These are phyloP conservation scores for Maudiozyma pseudohumilis DNA, from an alignment of 805 yeast genomes.

Conservation along the genomic window DNA sequence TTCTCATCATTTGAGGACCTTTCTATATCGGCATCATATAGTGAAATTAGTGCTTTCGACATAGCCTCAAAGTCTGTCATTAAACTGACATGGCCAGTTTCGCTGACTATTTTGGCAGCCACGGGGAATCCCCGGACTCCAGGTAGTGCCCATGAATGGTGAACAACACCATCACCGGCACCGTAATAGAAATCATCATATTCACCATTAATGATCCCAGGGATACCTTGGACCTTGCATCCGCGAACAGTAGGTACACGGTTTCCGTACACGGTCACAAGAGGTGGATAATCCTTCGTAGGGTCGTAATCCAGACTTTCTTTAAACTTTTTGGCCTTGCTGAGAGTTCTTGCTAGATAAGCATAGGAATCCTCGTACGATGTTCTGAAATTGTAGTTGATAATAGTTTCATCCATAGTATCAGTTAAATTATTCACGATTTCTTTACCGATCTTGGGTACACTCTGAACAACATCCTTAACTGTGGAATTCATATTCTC, in stretches of 20 bases:
- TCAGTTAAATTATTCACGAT: constrained; percentile 3
- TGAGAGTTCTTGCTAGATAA: constrained; percentile 54
- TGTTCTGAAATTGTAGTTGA: constrained; percentile 18
- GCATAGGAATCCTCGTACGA: constrained; percentile 46
- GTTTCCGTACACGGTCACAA: constrained; percentile 74
- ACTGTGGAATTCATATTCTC: constrained; percentile 5
- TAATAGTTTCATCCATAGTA: constrained; percentile 1
- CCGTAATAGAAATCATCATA: constrained; percentile 75
- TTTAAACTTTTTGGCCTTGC: constrained; percentile 47
- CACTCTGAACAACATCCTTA: constrained; percentile 7
- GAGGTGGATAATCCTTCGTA: constrained; percentile 61
- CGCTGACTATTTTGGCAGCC: constrained; percentile 54
- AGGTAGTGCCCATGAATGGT: constrained; percentile 76
- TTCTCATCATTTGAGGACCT: too few species aligned
- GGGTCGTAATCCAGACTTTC: constrained; percentile 46
- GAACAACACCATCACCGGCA: constrained; percentile 90
- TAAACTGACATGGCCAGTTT: constrained; percentile 69
- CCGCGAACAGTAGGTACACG: constrained; percentile 80
- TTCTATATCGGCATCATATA: constrained; percentile 46
- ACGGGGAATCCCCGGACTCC: constrained; percentile 62
- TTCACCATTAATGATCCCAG: constrained; percentile 60
- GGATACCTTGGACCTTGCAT: constrained; percentile 49
- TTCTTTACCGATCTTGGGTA: constrained; percentile 8
- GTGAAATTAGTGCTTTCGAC: constrained; percentile 59
- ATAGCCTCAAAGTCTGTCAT: constrained; percentile 65